These are phyloP conservation scores for Eucalyptus guilfoylei DNA, from an alignment of 345 rosid genomes.

Conservation along the genomic window DNA sequence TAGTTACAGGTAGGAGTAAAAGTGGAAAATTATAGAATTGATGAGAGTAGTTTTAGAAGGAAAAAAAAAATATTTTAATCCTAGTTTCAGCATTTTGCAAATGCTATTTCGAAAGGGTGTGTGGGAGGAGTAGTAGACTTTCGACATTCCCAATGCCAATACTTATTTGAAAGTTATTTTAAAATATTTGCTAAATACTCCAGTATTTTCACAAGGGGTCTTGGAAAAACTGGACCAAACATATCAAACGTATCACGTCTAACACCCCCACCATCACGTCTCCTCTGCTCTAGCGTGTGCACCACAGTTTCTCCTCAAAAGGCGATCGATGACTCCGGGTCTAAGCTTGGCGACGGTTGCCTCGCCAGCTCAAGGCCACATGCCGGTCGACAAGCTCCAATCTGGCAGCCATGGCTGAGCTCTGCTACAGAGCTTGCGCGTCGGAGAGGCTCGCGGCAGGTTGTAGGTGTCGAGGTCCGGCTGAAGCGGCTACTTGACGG, in stretches of 20 bases:
- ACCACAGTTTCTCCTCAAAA: neutral
- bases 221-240: too few species aligned
- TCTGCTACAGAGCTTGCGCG: neutral
- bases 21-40: too few species aligned
- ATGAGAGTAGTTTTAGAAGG: too few species aligned
- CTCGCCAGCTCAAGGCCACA: neutral
- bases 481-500: neutral
- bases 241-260: neutral
- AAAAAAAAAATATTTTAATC: too few species aligned
- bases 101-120: too few species aligned
- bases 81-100: accelerated
- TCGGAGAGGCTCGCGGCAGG: neutral
- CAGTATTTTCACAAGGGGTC: accelerated
- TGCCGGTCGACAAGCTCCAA: neutral
- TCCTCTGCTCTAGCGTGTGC: neutral
- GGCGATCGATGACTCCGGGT: neutral
- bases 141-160: too few species aligned
- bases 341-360: neutral
- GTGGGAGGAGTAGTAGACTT: too few species aligned
- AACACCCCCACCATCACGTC: neutral
- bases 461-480: too few species aligned
- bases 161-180: too few species aligned
- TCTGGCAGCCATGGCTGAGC: neutral
- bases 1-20: too few species aligned
- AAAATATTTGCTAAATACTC: too few species aligned